Conservation (phyloP, 2,329 filamentous ascomycete species). For the Hymenotorrendiella dingleyae region DNA sequence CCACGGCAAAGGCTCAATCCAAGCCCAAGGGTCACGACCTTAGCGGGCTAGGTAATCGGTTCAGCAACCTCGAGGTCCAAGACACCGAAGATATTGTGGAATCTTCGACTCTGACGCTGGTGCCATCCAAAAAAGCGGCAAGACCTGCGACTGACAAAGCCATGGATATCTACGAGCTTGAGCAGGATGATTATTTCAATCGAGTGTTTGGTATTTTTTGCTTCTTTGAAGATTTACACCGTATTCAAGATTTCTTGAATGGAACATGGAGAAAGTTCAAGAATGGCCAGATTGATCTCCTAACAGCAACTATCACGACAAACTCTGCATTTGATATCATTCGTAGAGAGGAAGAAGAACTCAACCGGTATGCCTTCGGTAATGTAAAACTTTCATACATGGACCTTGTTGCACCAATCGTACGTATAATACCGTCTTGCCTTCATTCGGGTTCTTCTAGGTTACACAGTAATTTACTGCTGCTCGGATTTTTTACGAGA, state of each 20-base stretch:
- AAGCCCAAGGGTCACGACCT: too few relatives aligned
- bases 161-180: not conserved
- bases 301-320: not conserved
- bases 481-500: too few relatives aligned
- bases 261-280: not conserved
- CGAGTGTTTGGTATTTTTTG: not conserved
- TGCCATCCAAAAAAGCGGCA: too few relatives aligned
- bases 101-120: too few relatives aligned
- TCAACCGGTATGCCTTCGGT: too few relatives aligned
- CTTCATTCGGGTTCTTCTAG: too few relatives aligned
- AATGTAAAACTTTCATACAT: too few relatives aligned
- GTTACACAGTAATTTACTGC: too few relatives aligned
- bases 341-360: not conserved
- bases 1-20: too few relatives aligned
- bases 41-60: too few relatives aligned
- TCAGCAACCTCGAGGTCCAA: not conserved
- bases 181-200: not conserved
- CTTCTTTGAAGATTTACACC: conserved; percentile 3
- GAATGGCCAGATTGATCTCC: not conserved
- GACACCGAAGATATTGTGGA: not conserved
- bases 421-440: too few relatives aligned
- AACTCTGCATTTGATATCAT: not conserved
- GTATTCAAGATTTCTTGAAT: not conserved
- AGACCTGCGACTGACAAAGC: not conserved
- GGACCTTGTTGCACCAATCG: too few relatives aligned